phyloP scores from a whole-genome alignment of 2,329 filamentous ascomycete genomes.

The Trichoderma guizhouense region DNA sequence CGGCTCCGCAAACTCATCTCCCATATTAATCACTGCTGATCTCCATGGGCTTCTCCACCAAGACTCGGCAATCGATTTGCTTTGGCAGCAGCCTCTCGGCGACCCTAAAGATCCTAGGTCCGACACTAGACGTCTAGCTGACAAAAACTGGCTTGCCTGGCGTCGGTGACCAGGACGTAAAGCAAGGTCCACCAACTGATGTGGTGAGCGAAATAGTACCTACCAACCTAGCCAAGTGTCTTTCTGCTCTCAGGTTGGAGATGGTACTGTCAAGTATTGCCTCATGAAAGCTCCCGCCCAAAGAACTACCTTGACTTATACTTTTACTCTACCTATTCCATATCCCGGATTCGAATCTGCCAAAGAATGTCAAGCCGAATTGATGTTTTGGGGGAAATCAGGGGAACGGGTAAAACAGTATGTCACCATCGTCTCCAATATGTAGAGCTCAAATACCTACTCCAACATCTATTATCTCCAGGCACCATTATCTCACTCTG shows the following conservation, averaged over 20 bases:
- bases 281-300: not conserved
- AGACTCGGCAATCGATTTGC: not conserved
- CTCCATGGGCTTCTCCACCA: not conserved
- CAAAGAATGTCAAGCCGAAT: too few relatives aligned
- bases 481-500: not conserved
- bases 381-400: not conserved
- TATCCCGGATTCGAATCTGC: too few relatives aligned
- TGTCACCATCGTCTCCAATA: not conserved
- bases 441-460: not conserved
- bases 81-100: not conserved
- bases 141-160: not conserved
- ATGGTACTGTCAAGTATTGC: not conserved
- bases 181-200: not conserved
- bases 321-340: too few relatives aligned
- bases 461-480: not conserved
- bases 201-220: not conserved
- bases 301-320: too few relatives aligned
- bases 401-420: not conserved
- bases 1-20: not conserved
- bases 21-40: not conserved
- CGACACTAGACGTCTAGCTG: not conserved
- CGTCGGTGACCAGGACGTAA: not conserved
- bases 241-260: not conserved
- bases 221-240: not conserved
- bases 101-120: not conserved